A percentile compares a stretch with the other conserved stretches of the same genome.
phyloP scores from a whole-genome alignment of 352 stramenopile species.

The Globisporangium cystogenes region DNA sequence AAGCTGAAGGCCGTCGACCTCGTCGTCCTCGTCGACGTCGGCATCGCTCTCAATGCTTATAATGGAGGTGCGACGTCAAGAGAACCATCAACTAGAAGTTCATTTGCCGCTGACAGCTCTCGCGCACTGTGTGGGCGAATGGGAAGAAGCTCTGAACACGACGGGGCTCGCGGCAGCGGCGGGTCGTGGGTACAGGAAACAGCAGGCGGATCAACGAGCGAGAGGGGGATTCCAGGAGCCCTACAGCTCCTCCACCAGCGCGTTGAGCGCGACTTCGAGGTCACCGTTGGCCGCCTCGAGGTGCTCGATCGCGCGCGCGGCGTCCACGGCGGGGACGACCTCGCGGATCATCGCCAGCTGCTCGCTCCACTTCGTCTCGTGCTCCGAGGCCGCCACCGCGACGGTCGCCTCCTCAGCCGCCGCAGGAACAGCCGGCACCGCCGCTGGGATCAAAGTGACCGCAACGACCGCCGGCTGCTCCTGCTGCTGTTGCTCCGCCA shows the following conservation, averaged over 20 bases:
- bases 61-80: no score
- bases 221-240: background rate
- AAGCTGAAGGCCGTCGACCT: conserved; percentile 30
- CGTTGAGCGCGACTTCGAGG: conserved; percentile 70
- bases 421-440: background rate
- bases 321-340: conserved; percentile 59
- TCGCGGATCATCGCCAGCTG: conserved; percentile 64
- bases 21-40: background rate
- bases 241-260: conserved; percentile 68
- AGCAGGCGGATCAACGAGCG: no score
- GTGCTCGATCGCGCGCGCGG: conserved; percentile 38
- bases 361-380: conserved; percentile 68
- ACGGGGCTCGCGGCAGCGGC: no score
- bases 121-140: no score
- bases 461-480: background rate
- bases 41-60: no score
- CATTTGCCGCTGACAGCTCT: background rate
- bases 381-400: conserved; percentile 32
- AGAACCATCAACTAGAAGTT: background rate
- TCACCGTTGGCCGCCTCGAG: conserved; percentile 78
- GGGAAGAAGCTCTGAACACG: no score
- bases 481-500: conserved; percentile 24
- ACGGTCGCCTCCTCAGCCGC: conserved; percentile 23
- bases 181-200: no score
- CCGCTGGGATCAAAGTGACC: background rate